phyloP scores from a whole-genome alignment of 768 basidiomycete genomes.

The Termitomyces heimii region DNA sequence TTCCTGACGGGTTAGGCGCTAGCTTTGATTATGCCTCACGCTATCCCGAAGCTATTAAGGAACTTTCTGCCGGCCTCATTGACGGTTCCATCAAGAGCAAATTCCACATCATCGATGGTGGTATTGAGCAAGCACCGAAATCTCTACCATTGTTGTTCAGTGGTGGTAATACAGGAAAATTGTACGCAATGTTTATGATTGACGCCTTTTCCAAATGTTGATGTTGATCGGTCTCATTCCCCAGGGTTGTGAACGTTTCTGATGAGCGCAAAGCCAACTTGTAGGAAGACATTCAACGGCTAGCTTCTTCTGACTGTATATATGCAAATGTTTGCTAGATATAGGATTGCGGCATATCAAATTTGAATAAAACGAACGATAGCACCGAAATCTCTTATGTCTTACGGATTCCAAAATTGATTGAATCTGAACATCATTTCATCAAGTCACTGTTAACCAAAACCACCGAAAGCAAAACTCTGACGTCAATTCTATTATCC shows the following conservation, averaged over 20 bases:
- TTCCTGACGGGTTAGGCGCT: not conserved
- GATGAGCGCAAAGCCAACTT: slow-evolving; percentile 33
- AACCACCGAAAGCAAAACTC: not conserved
- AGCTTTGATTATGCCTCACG: slow-evolving; percentile 71
- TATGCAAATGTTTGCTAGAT: not conserved
- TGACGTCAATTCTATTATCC: not conserved
- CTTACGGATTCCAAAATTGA: no score
- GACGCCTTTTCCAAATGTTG: not conserved
- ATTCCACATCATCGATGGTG: slow-evolving; percentile 71
- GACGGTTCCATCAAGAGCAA: slow-evolving; percentile 74
- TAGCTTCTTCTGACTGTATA: not conserved
- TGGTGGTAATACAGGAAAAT: slow-evolving; percentile 77
- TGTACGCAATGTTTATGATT: slow-evolving; percentile 30
- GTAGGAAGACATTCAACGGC: slow-evolving; percentile 12
- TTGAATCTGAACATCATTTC: no score
- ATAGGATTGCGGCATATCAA: not conserved
- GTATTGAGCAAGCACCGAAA: slow-evolving; percentile 65
- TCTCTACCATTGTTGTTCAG: slow-evolving; percentile 68
- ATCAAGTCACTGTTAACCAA: no score
- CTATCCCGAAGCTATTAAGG: slow-evolving; percentile 51
- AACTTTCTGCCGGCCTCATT: slow-evolving; percentile 50
- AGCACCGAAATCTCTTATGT: no score
- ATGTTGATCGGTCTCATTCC: not conserved
- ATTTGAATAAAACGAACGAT: no score
- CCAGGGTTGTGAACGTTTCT: slow-evolving; percentile 54